Evolutionary conservation across 768 basidiomycete genomes (phyloP), one percentile per base, ranked within the genome.

Genomic region (Psilocybe tampanensis): DNA sequence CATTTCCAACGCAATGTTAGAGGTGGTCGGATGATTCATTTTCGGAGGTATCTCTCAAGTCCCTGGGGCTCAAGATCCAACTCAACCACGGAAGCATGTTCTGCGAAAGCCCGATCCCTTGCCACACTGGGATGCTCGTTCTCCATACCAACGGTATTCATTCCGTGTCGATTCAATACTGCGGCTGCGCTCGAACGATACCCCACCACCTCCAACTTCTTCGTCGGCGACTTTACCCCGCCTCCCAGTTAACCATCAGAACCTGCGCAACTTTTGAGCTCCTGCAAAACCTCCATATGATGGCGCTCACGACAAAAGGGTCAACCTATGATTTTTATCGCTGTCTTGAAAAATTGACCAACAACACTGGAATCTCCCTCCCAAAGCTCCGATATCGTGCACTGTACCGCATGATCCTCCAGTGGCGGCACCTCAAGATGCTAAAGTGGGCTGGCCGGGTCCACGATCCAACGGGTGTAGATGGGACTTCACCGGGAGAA

Each of bases 81-180:
- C 53, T 61, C 15, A 58, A 54, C 21, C 66, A 12, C 62, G 68
- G 24, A 26, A 53, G 36, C 36, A 39, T 44, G 8, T 44, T 18
- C 52, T 55, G 33, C 49, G 36, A 19, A 21, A 51, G 23, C 36
- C 42, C 36, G 17, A 24, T 29, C 3, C 55, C 48, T 18, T 45
- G 33, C n/a, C 45, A 53, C 36, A 18, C 29, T 12, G 32, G 44
- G 13, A 58, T 72, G 32, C 60, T 61, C 8, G 57, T 69, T 18
- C 17, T 72, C 11, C 55, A 69, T 29, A 58, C 52, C 32, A 66
- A 64, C 18, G 67, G 69, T 15, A 58, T 72, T 17, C 68, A 70
- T 47, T 32, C 59, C 15, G 58, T 66, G 9, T 32, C 55, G 6
- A 23, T 70, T 19, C 44, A 60, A 17, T 72, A 67, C 34, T 72